Evolutionary conservation across 2,329 filamentous ascomycete genomes (phyloP), one percentile per base, ranked within the genome.

Genomic region (Pyrenophora tritici-repentis): DNA sequence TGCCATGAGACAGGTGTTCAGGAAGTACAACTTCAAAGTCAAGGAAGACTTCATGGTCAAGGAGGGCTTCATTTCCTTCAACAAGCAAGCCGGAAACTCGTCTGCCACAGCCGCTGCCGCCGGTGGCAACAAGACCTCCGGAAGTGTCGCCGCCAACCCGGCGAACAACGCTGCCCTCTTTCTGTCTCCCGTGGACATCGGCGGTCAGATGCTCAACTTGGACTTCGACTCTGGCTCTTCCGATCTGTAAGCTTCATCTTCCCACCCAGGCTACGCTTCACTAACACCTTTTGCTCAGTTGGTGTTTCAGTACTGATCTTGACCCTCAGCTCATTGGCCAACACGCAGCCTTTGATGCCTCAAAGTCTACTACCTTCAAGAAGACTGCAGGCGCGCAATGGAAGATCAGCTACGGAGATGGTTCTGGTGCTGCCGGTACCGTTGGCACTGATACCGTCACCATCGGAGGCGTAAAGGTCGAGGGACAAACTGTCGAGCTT

Each of bases 201-300:
- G 88, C 53, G 86, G 85, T 4, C 87, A 90, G 73, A 81, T 79
- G 4, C 64, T 91, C 50, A 83, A 85, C 65, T 75, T 91, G 68
- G 84, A 89, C 69, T 89, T 91, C 66, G 88, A 91, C 72, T 87
- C 86, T n/a, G 88, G 88, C 49, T 90, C 87, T 2, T 83, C 87
- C 10, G 88, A 90, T 71, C 79, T 89, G 76, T 84, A 79, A 67
- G 81, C 41, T 17, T 12, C 10, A 17, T 8, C 34, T 20, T 6
- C 7, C 14, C 1, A 5, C 16, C 44, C 26, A 33, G 7, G 34
- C 39, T 50, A 26, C 38, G 20, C 13, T 36, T 18, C 33, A 38
- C 58, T 67, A 49, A 68, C 38, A 32, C 12, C 10, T 31, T 9
- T 9, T 24, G 12, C 42, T 10, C 60, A 85, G 82, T 46, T 91